Evolutionary conservation across 495 filamentous ascomycete species (phyloP).

Genomic region (Hyaloscypha hepaticicola): DNA sequence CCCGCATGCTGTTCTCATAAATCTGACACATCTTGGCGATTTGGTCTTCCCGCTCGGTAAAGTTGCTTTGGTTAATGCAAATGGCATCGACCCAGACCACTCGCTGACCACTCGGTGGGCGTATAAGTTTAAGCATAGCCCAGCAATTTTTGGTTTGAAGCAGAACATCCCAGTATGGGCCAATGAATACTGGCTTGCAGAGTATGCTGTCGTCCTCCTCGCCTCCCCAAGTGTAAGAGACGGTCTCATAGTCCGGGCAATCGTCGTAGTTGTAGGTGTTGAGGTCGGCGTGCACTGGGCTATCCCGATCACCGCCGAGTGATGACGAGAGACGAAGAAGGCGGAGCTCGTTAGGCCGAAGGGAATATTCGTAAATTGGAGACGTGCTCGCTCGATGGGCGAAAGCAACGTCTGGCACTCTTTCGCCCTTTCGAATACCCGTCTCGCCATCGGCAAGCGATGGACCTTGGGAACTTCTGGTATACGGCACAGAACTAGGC

Average conservation of each 20-base stretch:
- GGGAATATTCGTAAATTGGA: neutral
- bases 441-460: neutral
- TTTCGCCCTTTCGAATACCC: neutral
- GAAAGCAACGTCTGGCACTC: neutral
- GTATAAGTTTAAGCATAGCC: constrained; percentile 31
- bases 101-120: constrained; percentile 23
- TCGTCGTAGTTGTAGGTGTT: constrained; percentile 27
- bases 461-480: neutral
- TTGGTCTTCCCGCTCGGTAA: constrained; percentile 25
- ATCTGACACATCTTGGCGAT: constrained; percentile 33
- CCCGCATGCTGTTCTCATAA: constrained; percentile 22
- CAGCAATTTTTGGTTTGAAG: constrained; percentile 36
- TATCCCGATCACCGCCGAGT: neutral
- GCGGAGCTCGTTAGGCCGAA: neutral
- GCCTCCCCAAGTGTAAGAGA: constrained; percentile 35
- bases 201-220: constrained; percentile 30
- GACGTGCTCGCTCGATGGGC: neutral
- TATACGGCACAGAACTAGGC: neutral
- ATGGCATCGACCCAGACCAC: no score
- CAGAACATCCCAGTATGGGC: constrained; percentile 33
- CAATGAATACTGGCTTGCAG: constrained; percentile 31
- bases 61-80: constrained; percentile 34
- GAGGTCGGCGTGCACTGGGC: constrained; percentile 29
- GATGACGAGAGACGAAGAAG: neutral
- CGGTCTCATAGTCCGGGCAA: constrained; percentile 35